Base-by-base conservation (phyloP, 1,284 basidiomycete genomes). In the Leccinum pachyderme region DNA sequence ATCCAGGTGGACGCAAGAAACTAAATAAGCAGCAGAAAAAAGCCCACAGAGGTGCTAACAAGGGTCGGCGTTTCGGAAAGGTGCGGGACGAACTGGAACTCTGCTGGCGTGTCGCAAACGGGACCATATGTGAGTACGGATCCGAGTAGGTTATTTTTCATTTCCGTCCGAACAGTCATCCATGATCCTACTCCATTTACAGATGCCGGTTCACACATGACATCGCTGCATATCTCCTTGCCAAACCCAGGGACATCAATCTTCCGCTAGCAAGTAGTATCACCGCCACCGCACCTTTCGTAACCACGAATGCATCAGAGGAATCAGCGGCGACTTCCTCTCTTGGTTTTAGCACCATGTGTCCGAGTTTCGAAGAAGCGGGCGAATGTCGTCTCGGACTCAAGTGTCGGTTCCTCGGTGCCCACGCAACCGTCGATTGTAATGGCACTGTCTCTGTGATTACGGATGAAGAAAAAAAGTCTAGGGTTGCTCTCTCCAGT, bases 341-440 rank as follows among this genome's bases (percentile, higher is more conserved):
- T 7, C 58, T 86, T 29, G 77, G 84, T 63, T 63, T 71, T 12
- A 70, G 68, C 15, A 82, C 82, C 0, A 72, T 65, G 1, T 98
- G 94, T 64, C 91, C 93, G 1, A 78, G 87, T 4, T 94, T 84
- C 63, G 75, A 79, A 28, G 83, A 86, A 59, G 78, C 81, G 5
- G 95, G 95, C 1, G 82, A 87, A 65, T 98, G 95, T 73, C 85
- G 86, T 51, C 84, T 84, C 60, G 96, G 93, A 5, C 88, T 92
- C 74, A 91, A 93, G 71, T 99, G 96, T 69, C 86, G 96, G 2
- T 97, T 91, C 73, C 81, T 97, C 4, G 88, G 89, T 11, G 86
- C 82, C 1, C 96, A 98, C 65, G 65, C 70, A 4, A 71, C 66
- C 25, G 67, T 70, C 46, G 73, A 75, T 27, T 78, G 78, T 22